Base-by-base conservation (phyloP, 768 basidiomycete species). In the Hirschioporus abietinus region DNA sequence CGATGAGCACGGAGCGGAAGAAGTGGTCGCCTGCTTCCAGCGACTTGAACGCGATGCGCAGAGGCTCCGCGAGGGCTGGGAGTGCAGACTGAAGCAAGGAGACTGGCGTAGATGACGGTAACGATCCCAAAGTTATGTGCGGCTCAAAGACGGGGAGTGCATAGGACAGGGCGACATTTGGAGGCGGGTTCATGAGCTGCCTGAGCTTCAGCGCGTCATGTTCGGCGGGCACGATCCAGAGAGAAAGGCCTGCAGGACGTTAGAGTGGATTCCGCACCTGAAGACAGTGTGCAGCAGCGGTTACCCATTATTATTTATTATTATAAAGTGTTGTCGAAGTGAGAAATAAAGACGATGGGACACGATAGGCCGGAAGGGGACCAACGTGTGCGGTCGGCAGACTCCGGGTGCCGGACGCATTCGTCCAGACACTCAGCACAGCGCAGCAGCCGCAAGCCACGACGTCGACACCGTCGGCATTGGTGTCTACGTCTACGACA, bases 161-260 rank as follows among this genome's bases (percentile, higher is more conserved):
- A 72, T 87, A 92, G 63, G 61, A 57, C 61, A 59, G 67, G 70
- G 71, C 69, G 25, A 25, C 17, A 18, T 3, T 12, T 65, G 76
- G 77, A 63, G 74, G 72, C 67, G 79, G 68, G 7, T 70, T 69
- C 84, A 92, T 88, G 66, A 84, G 70, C 12, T 71, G 75, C 69
- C 76, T 73, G 25, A 93, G 78, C 36, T 75, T 77, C 20, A 75
- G 67, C 1, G 82, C 76, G 68, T 85, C 82, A 9, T 71, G 65
- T n/a, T 74, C 68, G 18, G 79, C 71, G 6, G 91, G 89, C 17
- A 92, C 86, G 34, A 93, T 82, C 91, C 91, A 93, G 3, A 92
- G 77, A 17, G 88, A 79, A 63, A 86, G 71, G 15, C 88, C 89
- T 90, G 69, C 34, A 63, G 15, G 15, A 30, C 58, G 60, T 15